These are phyloP conservation scores for Aspergillus phoenicis DNA, from an alignment of 2,329 filamentous ascomycete species.

Conservation along the genomic window DNA sequence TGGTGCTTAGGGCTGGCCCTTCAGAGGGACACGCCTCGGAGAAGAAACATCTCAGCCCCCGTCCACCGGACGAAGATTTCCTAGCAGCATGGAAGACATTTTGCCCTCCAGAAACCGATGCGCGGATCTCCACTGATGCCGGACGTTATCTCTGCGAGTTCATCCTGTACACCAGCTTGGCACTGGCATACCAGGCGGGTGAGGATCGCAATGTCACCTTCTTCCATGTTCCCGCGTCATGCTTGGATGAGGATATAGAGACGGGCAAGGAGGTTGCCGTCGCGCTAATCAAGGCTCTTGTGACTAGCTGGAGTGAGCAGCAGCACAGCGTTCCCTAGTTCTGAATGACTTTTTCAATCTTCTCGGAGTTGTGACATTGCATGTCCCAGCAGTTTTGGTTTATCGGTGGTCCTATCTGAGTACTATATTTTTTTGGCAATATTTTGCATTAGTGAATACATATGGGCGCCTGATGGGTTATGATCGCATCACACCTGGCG, in stretches of 20 bases:
- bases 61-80: slow-evolving; percentile 38
- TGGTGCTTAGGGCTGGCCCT: slow-evolving; percentile 57
- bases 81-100: slow-evolving; percentile 38
- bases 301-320: slow-evolving; percentile 42
- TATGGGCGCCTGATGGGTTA: no score
- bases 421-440: background rate
- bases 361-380: background rate
- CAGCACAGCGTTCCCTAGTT: background rate
- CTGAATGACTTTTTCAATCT: background rate
- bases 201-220: slow-evolving; percentile 60
- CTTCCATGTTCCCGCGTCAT: slow-evolving; percentile 69
- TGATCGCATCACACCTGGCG: no score
- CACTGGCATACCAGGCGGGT: slow-evolving; percentile 40
- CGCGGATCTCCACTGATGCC: slow-evolving; percentile 67
- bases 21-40: slow-evolving; percentile 11
- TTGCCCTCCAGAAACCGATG: slow-evolving; percentile 36
- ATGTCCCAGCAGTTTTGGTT: background rate
- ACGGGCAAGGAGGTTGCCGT: slow-evolving; percentile 44
- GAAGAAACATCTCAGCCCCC: slow-evolving; percentile 22
- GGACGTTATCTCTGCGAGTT: slow-evolving; percentile 78
- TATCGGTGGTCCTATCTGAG: background rate
- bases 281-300: slow-evolving; percentile 47
- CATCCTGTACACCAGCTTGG: slow-evolving; percentile 71
- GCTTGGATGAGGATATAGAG: slow-evolving; percentile 51
- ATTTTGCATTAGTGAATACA: background rate